phyloP scores from a whole-genome alignment of 1,284 basidiomycete genomes.

The Cryptococcus sp. region DNA sequence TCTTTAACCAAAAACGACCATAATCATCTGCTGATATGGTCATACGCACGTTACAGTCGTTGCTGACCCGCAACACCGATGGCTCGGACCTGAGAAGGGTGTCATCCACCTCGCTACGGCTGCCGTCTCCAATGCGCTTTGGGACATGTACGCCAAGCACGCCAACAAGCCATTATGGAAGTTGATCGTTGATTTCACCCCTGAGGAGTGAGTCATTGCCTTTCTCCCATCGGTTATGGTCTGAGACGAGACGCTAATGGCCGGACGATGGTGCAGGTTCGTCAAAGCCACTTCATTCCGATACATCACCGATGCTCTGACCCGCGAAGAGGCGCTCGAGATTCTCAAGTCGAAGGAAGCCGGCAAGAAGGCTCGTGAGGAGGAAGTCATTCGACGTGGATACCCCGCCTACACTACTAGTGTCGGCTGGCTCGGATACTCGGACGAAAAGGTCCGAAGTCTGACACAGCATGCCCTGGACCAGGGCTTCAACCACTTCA shows the following conservation, averaged over 20 bases:
- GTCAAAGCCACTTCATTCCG: slow-evolving; percentile 81
- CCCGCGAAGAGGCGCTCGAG: slow-evolving; percentile 80
- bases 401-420: slow-evolving; percentile 95
- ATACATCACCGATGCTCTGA: slow-evolving; percentile 92
- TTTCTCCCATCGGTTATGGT: not conserved
- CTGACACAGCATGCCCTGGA: slow-evolving; percentile 82
- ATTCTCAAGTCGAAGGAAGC: slow-evolving; percentile 76
- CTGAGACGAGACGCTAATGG: too few species aligned
- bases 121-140: slow-evolving; percentile 58
- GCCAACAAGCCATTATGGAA: slow-evolving; percentile 61
- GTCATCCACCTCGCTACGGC: slow-evolving; percentile 60
- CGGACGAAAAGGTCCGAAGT: slow-evolving; percentile 83
- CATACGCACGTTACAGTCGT: slow-evolving; percentile 57
- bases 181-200: slow-evolving; percentile 59
- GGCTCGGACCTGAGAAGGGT: slow-evolving; percentile 63
- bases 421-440: slow-evolving; percentile 89
- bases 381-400: slow-evolving; percentile 64
- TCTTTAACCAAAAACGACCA: not conserved
- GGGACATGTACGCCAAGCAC: slow-evolving; percentile 58
- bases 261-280: slow-evolving; percentile 51
- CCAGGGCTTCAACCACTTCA: slow-evolving; percentile 92
- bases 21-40: slow-evolving; percentile 57
- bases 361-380: slow-evolving; percentile 76
- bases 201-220: slow-evolving; percentile 62
- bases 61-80: slow-evolving; percentile 83